Percentiles rank a stretch among this genome's conserved stretches.
Evolutionary conservation across 2,329 filamentous ascomycete genomes (phyloP).

Genomic region (Cadophora gregata): DNA sequence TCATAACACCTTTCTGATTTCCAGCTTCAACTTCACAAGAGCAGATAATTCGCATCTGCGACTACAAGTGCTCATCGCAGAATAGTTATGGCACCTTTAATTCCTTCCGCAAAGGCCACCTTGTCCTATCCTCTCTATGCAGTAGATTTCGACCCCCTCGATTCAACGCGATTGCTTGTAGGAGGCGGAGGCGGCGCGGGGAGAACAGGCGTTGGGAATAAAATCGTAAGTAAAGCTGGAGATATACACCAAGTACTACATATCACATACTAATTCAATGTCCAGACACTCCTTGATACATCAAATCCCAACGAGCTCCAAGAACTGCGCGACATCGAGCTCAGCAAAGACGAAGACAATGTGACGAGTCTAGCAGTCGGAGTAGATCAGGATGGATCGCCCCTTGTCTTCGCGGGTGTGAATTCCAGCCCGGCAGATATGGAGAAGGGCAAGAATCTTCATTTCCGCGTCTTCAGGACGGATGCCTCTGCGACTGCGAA

Average conservation of each 20-base stretch:
- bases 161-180: slow-evolving; percentile 77
- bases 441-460: slow-evolving; percentile 78
- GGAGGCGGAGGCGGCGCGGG: slow-evolving; percentile 87
- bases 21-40: background rate
- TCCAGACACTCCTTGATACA: slow-evolving; percentile 44
- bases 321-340: slow-evolving; percentile 74
- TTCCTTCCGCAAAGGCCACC: slow-evolving; percentile 46
- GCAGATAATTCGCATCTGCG: background rate
- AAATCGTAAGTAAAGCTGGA: slow-evolving; percentile 66
- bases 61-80: background rate
- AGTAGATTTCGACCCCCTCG: slow-evolving; percentile 84
- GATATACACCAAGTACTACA: background rate
- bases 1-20: slow-evolving; percentile 17
- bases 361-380: slow-evolving; percentile 82
- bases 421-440: slow-evolving; percentile 80
- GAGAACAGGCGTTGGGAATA: slow-evolving; percentile 82
- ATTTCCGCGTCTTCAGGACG: slow-evolving; percentile 79
- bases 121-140: slow-evolving; percentile 86
- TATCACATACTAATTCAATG: slow-evolving; percentile 19
- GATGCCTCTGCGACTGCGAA: slow-evolving; percentile 40
- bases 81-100: slow-evolving; percentile 41
- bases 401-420: slow-evolving; percentile 75
- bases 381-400: slow-evolving; percentile 60
- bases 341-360: slow-evolving; percentile 86
- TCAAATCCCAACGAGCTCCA: slow-evolving; percentile 51